Base-by-base conservation (phyloP, 495 filamentous ascomycete genomes). In the Lophium mytilinum region DNA sequence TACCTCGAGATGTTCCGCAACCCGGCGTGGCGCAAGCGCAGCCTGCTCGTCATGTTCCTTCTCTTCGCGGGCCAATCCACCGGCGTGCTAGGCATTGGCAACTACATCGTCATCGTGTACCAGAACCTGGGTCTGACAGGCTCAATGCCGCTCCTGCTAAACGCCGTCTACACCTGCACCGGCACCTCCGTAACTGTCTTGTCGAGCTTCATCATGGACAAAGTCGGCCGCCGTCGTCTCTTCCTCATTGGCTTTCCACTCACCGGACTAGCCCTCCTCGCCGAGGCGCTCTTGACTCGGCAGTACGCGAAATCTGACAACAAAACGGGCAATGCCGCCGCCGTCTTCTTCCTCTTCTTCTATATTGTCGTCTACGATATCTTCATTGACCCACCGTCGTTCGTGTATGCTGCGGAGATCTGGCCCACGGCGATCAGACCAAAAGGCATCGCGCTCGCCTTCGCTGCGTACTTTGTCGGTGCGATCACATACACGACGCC, bases 301-400 rank as follows among this genome's bases (percentile, higher is more conserved):
- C 11, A 54, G 15, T 67, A 49, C 30, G 41, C 49, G 2, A 52
- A 46, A 0, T 53, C 58, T 4, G 15, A 21, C 9, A 65, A 65
- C 50, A 58, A 57, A 35, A 21, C 54, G 5, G 62, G 58, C 4
- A 53, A 62, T 12, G 58, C 51, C 4, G 49, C 58, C 17, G 55
- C 36, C 8, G 41, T 57, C 19, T 58, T 62, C 55, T 62, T 57
- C 43, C 45, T 62, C 33, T 62, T 57, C 48, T 18, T 57, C 12
- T 62, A 55, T 47, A 39, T 62, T 21, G 21, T 41, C 18, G 47
- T 55, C 53, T 36, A 55, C 19, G 53, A 41, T 0, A 49, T 30
- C n/a, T 55, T 46, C 35, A 35, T 19, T 12, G 53, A 55, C 30
- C 36, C 43, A 9, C 33, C 53, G 17, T 48, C 37, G 41, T 55